phyloP scores from a whole-genome alignment of 1,139 yeast genomes.

The Magnusiomyces paraingens region DNA sequence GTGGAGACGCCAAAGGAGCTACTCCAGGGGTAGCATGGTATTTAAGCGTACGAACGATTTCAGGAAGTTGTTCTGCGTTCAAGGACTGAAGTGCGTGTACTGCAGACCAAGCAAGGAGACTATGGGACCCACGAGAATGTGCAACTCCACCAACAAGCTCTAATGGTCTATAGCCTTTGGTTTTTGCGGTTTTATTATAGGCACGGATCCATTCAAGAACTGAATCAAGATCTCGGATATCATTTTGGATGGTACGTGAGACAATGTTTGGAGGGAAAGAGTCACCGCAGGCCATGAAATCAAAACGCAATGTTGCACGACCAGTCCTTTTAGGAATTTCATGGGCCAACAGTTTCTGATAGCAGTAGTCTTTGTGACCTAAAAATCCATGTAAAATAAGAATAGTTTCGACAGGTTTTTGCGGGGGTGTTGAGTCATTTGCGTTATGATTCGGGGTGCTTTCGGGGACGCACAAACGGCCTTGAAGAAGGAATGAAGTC shows the following conservation, averaged over 20 bases:
- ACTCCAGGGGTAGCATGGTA: conserved; percentile 4
- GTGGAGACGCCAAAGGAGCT: not conserved
- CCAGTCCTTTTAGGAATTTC: not conserved
- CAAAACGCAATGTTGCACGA: conserved; percentile 12
- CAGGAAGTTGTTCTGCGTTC: conserved; percentile 32
- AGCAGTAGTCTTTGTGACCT: conserved; percentile 17
- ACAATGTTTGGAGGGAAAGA: conserved; percentile 6
- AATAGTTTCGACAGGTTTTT: conserved; percentile 4
- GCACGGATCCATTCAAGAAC: conserved; percentile 5
- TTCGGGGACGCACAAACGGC: conserved; percentile 3
- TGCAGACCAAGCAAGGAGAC: conserved; percentile 12
- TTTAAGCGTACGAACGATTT: not conserved
- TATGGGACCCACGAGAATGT: conserved; percentile 15
- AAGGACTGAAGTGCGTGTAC: conserved; percentile 51
- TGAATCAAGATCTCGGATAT: conserved; percentile 11
- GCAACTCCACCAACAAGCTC: conserved; percentile 8
- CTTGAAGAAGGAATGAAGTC: not conserved
- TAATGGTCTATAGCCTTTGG: not conserved
- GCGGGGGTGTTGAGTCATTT: too few species aligned
- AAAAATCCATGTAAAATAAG: conserved; percentile 15
- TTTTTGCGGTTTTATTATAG: not conserved
- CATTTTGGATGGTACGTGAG: conserved; percentile 9
- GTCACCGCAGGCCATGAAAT: conserved; percentile 15
- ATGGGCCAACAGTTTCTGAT: conserved; percentile 14
- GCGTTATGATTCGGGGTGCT: not conserved